Percentiles rank a stretch among this genome's conserved stretches.
phyloP scores from a whole-genome alignment of 2,329 filamentous ascomycete genomes.

The Corynespora cassiicola region DNA sequence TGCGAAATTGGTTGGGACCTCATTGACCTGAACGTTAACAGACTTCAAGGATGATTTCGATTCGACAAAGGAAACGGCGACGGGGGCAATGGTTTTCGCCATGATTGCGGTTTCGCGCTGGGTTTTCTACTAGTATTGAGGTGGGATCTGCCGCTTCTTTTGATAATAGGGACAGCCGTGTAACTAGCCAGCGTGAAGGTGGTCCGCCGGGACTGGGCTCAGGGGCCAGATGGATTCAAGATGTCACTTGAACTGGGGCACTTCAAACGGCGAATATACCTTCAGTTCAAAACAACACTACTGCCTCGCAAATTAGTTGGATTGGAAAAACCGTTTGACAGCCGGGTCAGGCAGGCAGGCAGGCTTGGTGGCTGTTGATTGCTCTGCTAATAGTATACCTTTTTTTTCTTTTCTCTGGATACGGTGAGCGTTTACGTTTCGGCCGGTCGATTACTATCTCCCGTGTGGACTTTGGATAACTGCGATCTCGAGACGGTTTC shows the following conservation, averaged over 20 bases:
- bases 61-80: slow-evolving; percentile 39
- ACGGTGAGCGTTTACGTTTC: slow-evolving; percentile 45
- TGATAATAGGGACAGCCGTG: slow-evolving; percentile 46
- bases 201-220: slow-evolving; percentile 27
- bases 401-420: slow-evolving; percentile 26
- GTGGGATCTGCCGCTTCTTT: slow-evolving; percentile 56
- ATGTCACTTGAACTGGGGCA: slow-evolving; percentile 42
- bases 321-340: slow-evolving; percentile 25
- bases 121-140: slow-evolving; percentile 52
- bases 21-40: slow-evolving; percentile 35
- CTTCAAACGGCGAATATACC: slow-evolving; percentile 26
- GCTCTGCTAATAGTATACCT: slow-evolving; percentile 48
- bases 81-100: slow-evolving; percentile 48
- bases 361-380: slow-evolving; percentile 40
- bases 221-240: slow-evolving; percentile 28
- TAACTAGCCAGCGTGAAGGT: slow-evolving; percentile 50
- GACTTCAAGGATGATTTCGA: slow-evolving; percentile 48
- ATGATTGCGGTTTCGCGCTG: slow-evolving; percentile 52
- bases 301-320: slow-evolving; percentile 42
- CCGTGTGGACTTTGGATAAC: slow-evolving; percentile 63
- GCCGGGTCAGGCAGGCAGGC: slow-evolving; percentile 30
- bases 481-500: slow-evolving; percentile 64
- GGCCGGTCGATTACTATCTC: slow-evolving; percentile 57
- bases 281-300: slow-evolving; percentile 43
- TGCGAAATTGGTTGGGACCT: slow-evolving; percentile 37